Evolutionary conservation across 345 rosid genomes (phyloP).

Genomic region (Sisymbrium altissimum): DNA sequence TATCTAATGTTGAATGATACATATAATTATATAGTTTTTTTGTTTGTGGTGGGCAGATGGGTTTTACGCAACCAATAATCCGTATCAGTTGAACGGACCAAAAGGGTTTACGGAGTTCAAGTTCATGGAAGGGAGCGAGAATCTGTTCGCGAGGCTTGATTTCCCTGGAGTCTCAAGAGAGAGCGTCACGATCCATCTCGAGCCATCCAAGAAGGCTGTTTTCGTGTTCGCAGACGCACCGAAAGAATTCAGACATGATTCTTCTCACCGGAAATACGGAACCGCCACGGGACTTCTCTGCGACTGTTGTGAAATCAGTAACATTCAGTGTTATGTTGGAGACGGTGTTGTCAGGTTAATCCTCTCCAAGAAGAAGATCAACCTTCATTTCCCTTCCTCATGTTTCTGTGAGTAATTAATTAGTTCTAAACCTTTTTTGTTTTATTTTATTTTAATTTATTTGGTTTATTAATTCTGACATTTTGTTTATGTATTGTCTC

Average conservation of each 20-base stretch:
- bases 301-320: slow-evolving; percentile 9
- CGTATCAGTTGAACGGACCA: slow-evolving; percentile 18
- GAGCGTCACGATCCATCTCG: background rate
- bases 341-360: slow-evolving; percentile 28
- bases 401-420: background rate
- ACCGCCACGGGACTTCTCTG: slow-evolving; percentile 1
- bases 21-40: background rate
- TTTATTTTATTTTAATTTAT: background rate
- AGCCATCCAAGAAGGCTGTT: background rate
- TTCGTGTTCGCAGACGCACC: slow-evolving; percentile 9
- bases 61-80: slow-evolving; percentile 25
- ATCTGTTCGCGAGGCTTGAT: slow-evolving; percentile 10
- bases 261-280: slow-evolving; percentile 5
- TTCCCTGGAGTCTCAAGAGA: slow-evolving; percentile 17
- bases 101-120: slow-evolving; percentile 24
- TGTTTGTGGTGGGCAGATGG: slow-evolving; percentile 19
- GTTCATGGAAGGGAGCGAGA: background rate
- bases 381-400: background rate
- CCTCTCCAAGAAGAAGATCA: background rate
- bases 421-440: background rate
- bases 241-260: slow-evolving; percentile 13
- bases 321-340: background rate
- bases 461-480: background rate
- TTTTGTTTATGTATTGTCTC: background rate
- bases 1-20: background rate